Percentiles rank a stretch among this genome's conserved stretches.
phyloP scores from a whole-genome alignment of 2,329 filamentous ascomycete species.

The Penicillium nordicum region DNA sequence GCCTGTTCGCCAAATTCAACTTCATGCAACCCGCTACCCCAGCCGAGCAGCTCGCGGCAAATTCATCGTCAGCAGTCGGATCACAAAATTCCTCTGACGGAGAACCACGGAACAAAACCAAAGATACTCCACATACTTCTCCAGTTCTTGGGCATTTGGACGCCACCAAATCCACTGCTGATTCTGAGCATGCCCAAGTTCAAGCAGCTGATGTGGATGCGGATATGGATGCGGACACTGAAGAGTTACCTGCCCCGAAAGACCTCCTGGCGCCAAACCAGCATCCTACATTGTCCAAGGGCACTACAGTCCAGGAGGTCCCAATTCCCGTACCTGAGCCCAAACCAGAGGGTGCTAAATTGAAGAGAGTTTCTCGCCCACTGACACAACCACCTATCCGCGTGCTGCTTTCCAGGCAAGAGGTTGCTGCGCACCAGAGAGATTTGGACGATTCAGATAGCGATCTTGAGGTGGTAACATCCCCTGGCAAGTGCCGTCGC shows the following conservation, averaged over 20 bases:
- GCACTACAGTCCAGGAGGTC: neutral
- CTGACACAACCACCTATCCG: conserved; percentile 35
- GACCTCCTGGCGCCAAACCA: conserved; percentile 31
- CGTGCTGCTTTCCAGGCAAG: conserved; percentile 40
- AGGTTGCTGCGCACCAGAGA: conserved; percentile 34
- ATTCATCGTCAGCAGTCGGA: conserved; percentile 45
- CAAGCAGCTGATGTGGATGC: conserved; percentile 5
- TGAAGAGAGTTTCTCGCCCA: conserved; percentile 26
- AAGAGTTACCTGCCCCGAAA: conserved; percentile 42
- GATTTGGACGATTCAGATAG: conserved; percentile 49
- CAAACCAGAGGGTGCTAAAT: conserved; percentile 21
- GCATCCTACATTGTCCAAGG: conserved; percentile 9
- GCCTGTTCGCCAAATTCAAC: conserved; percentile 80
- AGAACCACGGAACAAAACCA: conserved; percentile 40
- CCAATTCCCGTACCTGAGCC: conserved; percentile 2
- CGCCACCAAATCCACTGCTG: conserved; percentile 5
- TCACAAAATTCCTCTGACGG: conserved; percentile 49
- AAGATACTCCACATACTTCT: conserved; percentile 71
- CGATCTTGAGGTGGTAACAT: conserved; percentile 61
- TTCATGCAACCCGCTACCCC: conserved; percentile 52
- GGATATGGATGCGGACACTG: conserved; percentile 28
- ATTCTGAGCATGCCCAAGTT: neutral
- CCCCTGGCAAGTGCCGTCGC: conserved; percentile 41
- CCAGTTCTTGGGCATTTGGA: conserved; percentile 37
- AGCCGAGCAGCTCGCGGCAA: conserved; percentile 25